These are phyloP conservation scores for Pseudozyma sp. DNA, from an alignment of 1,284 basidiomycete genomes.

Conservation along the genomic window DNA sequence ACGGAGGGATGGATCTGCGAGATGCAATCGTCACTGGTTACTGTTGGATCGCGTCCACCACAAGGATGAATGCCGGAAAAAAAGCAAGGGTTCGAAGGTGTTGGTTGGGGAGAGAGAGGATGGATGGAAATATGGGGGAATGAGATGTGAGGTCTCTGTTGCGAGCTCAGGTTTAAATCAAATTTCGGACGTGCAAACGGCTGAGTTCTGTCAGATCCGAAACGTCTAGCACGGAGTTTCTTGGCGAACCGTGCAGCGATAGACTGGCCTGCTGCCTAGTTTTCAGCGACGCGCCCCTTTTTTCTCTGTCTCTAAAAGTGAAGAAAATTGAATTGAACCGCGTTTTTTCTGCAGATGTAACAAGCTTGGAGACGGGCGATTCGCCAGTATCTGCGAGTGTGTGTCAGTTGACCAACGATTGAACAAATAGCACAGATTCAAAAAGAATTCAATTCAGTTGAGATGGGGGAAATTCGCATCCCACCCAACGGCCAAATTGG, in stretches of 20 bases:
- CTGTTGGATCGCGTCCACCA: conserved; percentile 5
- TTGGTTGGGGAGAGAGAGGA: neutral
- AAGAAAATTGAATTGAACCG: neutral
- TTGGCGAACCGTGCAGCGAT: neutral
- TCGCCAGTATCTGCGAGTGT: conserved; percentile 9
- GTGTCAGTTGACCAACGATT: too few relatives aligned
- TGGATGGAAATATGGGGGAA: conserved; percentile 7
- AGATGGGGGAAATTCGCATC: too few relatives aligned
- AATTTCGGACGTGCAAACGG: neutral
- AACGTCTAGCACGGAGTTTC: conserved; percentile 42
- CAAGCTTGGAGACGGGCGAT: conserved; percentile 11
- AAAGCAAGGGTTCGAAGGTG: conserved; percentile 2
- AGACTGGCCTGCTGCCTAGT: conserved; percentile 18
- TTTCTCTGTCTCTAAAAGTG: neutral
- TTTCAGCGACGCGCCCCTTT: neutral
- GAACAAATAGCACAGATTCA: too few relatives aligned
- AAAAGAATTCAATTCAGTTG: too few relatives aligned
- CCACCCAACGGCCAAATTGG: too few relatives aligned
- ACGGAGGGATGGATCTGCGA: conserved; percentile 1
- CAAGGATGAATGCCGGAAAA: neutral
- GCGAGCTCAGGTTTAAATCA: conserved; percentile 17
- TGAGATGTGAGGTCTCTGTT: conserved; percentile 24
- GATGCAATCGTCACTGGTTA: conserved; percentile 12
- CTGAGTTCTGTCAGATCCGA: conserved; percentile 28
- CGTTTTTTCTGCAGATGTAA: conserved; percentile 25